Evolutionary conservation across 345 rosid genomes (phyloP), one percentile per base, ranked within the genome.

Genomic region (Anacardium occidentale): DNA sequence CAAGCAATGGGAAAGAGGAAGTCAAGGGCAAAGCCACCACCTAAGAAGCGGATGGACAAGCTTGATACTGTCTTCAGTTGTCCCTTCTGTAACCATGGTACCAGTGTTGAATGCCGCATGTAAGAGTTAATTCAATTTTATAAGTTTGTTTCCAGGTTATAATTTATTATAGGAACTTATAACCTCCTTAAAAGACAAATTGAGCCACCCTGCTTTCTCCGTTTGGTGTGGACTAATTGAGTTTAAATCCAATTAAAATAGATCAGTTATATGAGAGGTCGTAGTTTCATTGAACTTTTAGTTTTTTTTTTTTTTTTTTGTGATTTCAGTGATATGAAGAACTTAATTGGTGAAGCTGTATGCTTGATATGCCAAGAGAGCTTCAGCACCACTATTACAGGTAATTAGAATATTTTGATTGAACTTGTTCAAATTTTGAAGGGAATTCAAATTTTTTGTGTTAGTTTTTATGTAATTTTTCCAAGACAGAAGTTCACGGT

Each of bases 11-110:
- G 99, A 56, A 95, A 92, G 85, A 91, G 99, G 84, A 92, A 94
- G 81, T 92, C 98, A 10, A 88, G 88, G 68, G 97, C 97, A 47
- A 94, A 94, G 94, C 97, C 98, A 15, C 89, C 98, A 18, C 88
- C 98, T 2, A 91, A 87, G 73, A 95, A 95, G 85, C 76, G 97
- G 50, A 92, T 81, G 91, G 98, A 92, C 82, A 94, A 87, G 87
- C 99, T 92, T 53, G 98, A 95, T 71, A 95, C 98, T 12, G 84
- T 92, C 58, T 95, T 95, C 80, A 89, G 97, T 57, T 95, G 99
- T 65, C 99, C 99, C 32, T 95, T 95, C 53, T 95, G 99, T 81
- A 95, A 89, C 72, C 99, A 95, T 64, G 98, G 97, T 12, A 83
- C 91, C 20, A 87, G 98, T 60, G 97, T 95, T 8, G 98, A 92